Evolutionary conservation across 1,284 basidiomycete species (phyloP).

Genomic region (Trichosporon inkin): DNA sequence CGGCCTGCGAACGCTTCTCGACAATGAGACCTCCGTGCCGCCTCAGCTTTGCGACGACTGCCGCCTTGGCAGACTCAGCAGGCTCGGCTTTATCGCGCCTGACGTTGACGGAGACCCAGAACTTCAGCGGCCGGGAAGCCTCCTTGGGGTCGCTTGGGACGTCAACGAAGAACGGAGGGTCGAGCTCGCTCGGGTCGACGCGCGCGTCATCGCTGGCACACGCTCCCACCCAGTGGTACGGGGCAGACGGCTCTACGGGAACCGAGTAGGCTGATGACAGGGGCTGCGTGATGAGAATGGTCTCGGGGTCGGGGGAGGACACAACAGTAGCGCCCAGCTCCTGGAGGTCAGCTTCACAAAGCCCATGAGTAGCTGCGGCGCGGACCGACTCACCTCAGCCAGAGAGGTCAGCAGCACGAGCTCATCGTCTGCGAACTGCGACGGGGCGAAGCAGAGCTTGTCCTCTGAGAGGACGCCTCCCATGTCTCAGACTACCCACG

Average conservation of each 20-base stretch:
- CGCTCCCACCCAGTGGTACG: constrained; percentile 40
- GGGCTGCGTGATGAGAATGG: constrained; percentile 14
- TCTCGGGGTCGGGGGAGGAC: not conserved
- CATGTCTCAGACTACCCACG: not conserved
- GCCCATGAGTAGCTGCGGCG: constrained; percentile 11
- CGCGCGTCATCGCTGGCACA: constrained; percentile 15
- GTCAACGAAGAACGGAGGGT: constrained; percentile 21
- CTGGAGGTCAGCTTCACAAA: constrained; percentile 16
- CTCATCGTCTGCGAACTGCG: not conserved
- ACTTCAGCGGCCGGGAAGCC: constrained; percentile 26
- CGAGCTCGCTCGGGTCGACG: constrained; percentile 22
- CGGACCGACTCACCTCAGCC: constrained; percentile 13
- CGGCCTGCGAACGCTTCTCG: constrained; percentile 30
- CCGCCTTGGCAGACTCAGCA: constrained; percentile 14
- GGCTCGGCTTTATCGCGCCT: constrained; percentile 21
- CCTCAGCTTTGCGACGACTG: constrained; percentile 15
- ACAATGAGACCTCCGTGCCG: constrained; percentile 32
- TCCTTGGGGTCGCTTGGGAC: constrained; percentile 15
- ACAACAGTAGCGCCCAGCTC: constrained; percentile 7
- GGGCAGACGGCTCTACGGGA: constrained; percentile 1
- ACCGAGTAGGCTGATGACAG: not conserved
- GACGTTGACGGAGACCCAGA: constrained; percentile 41
- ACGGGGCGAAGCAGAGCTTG: constrained; percentile 1
- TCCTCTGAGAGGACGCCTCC: constrained; percentile 8
- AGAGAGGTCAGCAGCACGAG: not conserved